Percentiles rank a stretch among this genome's conserved stretches.
Evolutionary conservation across 139 green algal species (phyloP).

Genomic region (Pseudopediastrum boryanum): DNA sequence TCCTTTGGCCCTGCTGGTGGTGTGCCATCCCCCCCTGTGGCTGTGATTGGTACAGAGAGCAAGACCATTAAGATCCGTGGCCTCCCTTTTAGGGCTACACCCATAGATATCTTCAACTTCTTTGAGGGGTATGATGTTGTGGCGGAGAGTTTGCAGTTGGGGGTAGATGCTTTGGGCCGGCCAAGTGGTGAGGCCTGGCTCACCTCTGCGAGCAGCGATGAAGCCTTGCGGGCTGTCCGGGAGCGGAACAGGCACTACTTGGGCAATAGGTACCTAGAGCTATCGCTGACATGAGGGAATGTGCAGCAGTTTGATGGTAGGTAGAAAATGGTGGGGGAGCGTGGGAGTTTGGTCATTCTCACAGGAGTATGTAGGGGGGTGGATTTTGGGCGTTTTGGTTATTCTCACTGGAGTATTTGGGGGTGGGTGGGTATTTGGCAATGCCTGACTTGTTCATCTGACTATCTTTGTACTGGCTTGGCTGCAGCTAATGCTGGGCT

Average conservation of each 20-base stretch:
- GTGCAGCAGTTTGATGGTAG: too few relatives aligned
- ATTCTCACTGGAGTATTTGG: too few relatives aligned
- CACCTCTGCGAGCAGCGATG: slow-evolving; percentile 50
- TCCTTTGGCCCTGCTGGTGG: slow-evolving; percentile 8
- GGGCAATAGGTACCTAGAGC: slow-evolving; percentile 68
- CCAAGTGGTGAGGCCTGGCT: slow-evolving; percentile 69
- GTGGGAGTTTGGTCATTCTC: too few relatives aligned
- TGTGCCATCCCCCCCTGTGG: slow-evolving; percentile 10
- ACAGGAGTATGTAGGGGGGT: too few relatives aligned
- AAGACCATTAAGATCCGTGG: slow-evolving; percentile 56
- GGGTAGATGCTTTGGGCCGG: slow-evolving; percentile 57
- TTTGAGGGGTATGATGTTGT: slow-evolving; percentile 66
- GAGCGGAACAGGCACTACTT: slow-evolving; percentile 72
- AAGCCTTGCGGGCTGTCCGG: slow-evolving; percentile 55
- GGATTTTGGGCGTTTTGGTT: too few relatives aligned
- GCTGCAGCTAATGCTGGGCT: too few relatives aligned
- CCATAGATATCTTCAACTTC: slow-evolving; percentile 54
- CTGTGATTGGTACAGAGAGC: slow-evolving; percentile 30
- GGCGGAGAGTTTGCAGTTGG: slow-evolving; percentile 65
- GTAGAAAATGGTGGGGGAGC: too few relatives aligned
- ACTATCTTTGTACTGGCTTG: too few relatives aligned
- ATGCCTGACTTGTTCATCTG: too few relatives aligned
- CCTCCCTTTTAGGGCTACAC: slow-evolving; percentile 61
- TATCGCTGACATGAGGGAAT: slow-evolving; percentile 46
- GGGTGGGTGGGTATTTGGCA: too few relatives aligned